A percentile compares a stretch with the other conserved stretches of the same genome.
Conservation (phyloP, 2,329 filamentous ascomycete species). For the Didymella lethalis region DNA sequence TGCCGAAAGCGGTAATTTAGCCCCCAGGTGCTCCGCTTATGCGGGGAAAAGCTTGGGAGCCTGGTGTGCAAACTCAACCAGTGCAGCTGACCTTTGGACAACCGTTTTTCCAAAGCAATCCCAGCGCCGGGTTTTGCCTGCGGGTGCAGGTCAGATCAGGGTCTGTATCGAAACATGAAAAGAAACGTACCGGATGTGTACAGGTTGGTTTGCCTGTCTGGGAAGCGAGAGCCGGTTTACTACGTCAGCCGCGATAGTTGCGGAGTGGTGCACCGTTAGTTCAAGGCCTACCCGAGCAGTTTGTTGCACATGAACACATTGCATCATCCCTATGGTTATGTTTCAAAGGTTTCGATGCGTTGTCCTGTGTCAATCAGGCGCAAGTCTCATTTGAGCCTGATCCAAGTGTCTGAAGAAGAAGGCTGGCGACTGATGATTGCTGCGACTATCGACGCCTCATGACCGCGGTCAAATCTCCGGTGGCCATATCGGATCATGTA, state of each 20-base stretch:
- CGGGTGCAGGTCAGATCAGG: conserved; percentile 10
- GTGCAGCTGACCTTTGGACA: conserved; percentile 15
- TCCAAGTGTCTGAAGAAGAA: conserved; percentile 1
- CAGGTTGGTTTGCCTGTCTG: conserved; percentile 1
- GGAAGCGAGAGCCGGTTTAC: conserved; percentile 10
- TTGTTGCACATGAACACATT: conserved; percentile 12
- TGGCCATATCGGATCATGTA: neutral
- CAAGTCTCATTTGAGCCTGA: neutral
- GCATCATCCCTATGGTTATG: conserved; percentile 13
- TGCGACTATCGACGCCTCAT: neutral
- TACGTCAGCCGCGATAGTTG: conserved; percentile 12
- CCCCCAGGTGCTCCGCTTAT: conserved; percentile 9
- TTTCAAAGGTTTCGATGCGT: neutral
- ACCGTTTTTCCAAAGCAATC: conserved; percentile 10
- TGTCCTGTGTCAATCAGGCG: conserved; percentile 5
- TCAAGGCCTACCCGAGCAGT: neutral
- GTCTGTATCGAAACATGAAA: conserved; percentile 20
- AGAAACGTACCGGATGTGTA: conserved; percentile 13
- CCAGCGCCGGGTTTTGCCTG: conserved; percentile 9
- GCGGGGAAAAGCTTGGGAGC: conserved; percentile 10
- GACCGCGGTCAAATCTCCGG: neutral
- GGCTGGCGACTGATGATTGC: neutral
- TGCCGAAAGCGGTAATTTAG: conserved; percentile 9
- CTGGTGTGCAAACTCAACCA: conserved; percentile 11
- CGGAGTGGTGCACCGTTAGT: conserved; percentile 4